Evolutionary conservation across 2,329 filamentous ascomycete species (phyloP), one percentile per base, ranked within the genome.

Genomic region (Metarhizium anisopliae): DNA sequence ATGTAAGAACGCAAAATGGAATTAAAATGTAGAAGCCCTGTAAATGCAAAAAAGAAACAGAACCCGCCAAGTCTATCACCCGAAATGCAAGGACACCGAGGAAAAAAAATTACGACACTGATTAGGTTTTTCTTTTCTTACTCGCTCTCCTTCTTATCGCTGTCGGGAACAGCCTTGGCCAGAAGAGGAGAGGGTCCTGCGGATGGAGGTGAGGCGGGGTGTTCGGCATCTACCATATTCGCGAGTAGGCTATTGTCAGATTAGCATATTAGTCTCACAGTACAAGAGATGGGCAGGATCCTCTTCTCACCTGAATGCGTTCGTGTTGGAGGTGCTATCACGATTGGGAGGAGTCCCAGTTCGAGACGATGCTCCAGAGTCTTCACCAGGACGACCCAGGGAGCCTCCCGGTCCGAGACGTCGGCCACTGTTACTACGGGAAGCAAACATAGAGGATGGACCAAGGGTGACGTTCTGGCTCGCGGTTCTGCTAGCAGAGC

Each of bases 341-440:
- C 76, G 72, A 20, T 81, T 82, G 50, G 91, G 89, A 55, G 92
- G 92, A 51, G 93, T 97, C 65, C 89, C 90, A 55, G 90, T 95
- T 63, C 94, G 86, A 58, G 92, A 96, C 55, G 90, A 95, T 62
- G 86, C 83, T 64, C 84, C 89, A 59, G 92, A 96, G 64, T 95
- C 91, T 66, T 95, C 91, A 58, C 85, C 85, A 59, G 85, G 82
- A 64, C 89, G 84, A 63, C 82, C 82, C 61, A 92, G 77, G 61
- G 86, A 80, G 64, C 86, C 83, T 66, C 86, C 86, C 61, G 88
- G 88, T 58, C 88, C 88, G 63, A 94, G 80, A 68, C 86, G 85
- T 62, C 90, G 85, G 61, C 91, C 89, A 68, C 92, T 96, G 77
- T 90, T 93, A 77, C 89, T 95, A 61, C 94, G 86, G n/a, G 87